Conservation (phyloP, 805 yeast species). For the Yamadazyma ubonensis region DNA sequence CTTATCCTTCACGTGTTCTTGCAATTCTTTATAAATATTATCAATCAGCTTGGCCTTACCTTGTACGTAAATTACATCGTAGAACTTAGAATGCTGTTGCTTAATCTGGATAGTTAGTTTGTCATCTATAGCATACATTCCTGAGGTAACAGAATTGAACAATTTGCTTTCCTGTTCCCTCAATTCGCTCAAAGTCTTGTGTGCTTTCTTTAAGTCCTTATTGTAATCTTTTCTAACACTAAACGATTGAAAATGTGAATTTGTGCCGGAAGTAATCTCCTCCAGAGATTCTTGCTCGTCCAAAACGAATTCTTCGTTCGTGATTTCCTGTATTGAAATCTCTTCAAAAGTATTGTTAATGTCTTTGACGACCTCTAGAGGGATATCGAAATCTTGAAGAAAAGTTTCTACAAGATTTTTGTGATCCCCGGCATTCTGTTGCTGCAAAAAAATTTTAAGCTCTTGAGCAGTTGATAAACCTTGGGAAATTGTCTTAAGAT, state of each 20-base stretch:
- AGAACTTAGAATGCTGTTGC: conserved; percentile 28
- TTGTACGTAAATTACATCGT: conserved; percentile 49
- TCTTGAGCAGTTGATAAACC: conserved; percentile 28
- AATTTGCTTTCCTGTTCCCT: conserved; percentile 24
- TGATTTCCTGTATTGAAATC: conserved; percentile 3
- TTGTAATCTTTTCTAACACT: conserved; percentile 37
- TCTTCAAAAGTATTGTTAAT: conserved; percentile 36
- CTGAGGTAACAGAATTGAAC: conserved; percentile 20
- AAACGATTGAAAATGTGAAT: conserved; percentile 9
- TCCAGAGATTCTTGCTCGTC: neutral
- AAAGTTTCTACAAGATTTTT: conserved; percentile 22
- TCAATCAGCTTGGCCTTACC: conserved; percentile 37
- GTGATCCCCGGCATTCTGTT: conserved; percentile 20
- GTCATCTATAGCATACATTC: conserved; percentile 26
- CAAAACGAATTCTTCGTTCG: conserved; percentile 1
- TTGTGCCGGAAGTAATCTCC: neutral
- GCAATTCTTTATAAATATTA: conserved; percentile 18
- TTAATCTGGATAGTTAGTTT: conserved; percentile 28
- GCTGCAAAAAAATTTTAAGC: conserved; percentile 18
- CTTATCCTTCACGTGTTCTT: conserved; percentile 26
- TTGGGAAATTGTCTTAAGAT: conserved; percentile 32
- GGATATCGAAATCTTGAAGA: conserved; percentile 33
- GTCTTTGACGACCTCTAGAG: conserved; percentile 39
- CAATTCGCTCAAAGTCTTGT: conserved; percentile 29
- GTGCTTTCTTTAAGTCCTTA: conserved; percentile 30